A percentile compares a stretch with the other conserved stretches of the same genome.
These are phyloP conservation scores for Phytophthora pluvialis DNA, from an alignment of 352 stramenopile genomes.

Conservation along the genomic window DNA sequence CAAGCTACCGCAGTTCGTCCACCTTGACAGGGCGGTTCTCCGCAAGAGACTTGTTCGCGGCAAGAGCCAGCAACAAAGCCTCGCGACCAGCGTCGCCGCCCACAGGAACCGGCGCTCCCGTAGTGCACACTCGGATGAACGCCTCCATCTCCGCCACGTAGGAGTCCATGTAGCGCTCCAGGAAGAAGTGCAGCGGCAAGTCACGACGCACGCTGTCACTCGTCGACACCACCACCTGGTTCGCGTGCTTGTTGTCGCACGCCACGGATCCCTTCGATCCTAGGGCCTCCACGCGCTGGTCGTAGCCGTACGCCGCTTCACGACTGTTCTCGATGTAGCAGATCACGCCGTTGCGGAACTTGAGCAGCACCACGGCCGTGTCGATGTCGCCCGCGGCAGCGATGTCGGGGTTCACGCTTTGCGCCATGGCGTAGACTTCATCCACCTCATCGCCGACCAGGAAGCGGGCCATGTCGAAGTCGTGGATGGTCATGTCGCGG, in stretches of 20 bases:
- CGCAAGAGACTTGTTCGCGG: conserved; percentile 66
- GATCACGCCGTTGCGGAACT: conserved; percentile 90
- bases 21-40: conserved; percentile 79
- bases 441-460: conserved; percentile 84
- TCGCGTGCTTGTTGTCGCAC: conserved; percentile 95
- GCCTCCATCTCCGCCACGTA: conserved; percentile 73
- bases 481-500: conserved; percentile 96
- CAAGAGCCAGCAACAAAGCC: conserved; percentile 70
- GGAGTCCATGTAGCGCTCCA: conserved; percentile 94
- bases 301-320: conserved; percentile 94
- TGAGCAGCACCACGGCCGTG: conserved; percentile 91
- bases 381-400: conserved; percentile 89
- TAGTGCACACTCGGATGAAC: conserved; percentile 67
- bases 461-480: conserved; percentile 95
- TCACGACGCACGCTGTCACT: conserved; percentile 61
- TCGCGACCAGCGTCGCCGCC: conserved; percentile 65
- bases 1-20: conserved; percentile 49
- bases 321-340: conserved; percentile 96
- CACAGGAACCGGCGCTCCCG: conserved; percentile 50
- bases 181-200: conserved; percentile 95
- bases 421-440: conserved; percentile 76
- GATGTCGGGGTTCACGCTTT: conserved; percentile 61
- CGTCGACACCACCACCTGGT: conserved; percentile 77
- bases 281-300: conserved; percentile 94
- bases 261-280: conserved; percentile 90